phyloP scores from a whole-genome alignment of 257 asterid species.

The Nicotiana sylvestris region DNA sequence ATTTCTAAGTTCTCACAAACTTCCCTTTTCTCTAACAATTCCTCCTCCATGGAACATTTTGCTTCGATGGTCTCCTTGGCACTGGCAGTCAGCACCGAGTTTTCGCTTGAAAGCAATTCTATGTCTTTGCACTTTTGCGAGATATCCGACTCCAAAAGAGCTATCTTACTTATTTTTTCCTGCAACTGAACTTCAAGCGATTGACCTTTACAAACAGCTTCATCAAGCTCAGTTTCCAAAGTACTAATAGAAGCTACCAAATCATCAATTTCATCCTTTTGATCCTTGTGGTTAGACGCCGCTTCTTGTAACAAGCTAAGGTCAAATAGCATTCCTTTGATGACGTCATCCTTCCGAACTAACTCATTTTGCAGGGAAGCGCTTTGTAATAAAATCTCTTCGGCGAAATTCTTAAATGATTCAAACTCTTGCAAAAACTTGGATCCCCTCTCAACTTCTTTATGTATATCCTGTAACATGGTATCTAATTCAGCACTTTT shows the following conservation, averaged over 20 bases:
- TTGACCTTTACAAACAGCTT: constrained; percentile 47
- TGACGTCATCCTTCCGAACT: constrained; percentile 76
- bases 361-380: constrained; percentile 46
- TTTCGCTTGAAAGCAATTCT: constrained; percentile 41
- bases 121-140: constrained; percentile 38
- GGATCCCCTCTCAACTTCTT: constrained; percentile 37
- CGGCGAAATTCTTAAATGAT: constrained; percentile 46
- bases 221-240: constrained; percentile 54
- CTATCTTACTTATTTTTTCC: constrained; percentile 45
- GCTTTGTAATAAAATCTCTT: constrained; percentile 48
- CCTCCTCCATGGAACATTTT: constrained; percentile 49
- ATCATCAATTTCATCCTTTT: constrained; percentile 57
- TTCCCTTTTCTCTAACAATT: constrained; percentile 42
- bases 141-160: constrained; percentile 53
- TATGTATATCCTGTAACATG: constrained; percentile 36
- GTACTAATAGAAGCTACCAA: constrained; percentile 43
- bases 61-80: constrained; percentile 43
- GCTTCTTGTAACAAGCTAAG: constrained; percentile 89
- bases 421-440: constrained; percentile 47
- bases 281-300: constrained; percentile 68
- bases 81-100: constrained; percentile 45
- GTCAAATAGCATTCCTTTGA: constrained; percentile 78
- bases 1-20: constrained; percentile 49
- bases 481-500: constrained; percentile 34
- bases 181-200: constrained; percentile 52